These are phyloP conservation scores for Pseudogymnoascus sp. DNA, from an alignment of 2,329 filamentous ascomycete genomes.

Conservation along the genomic window DNA sequence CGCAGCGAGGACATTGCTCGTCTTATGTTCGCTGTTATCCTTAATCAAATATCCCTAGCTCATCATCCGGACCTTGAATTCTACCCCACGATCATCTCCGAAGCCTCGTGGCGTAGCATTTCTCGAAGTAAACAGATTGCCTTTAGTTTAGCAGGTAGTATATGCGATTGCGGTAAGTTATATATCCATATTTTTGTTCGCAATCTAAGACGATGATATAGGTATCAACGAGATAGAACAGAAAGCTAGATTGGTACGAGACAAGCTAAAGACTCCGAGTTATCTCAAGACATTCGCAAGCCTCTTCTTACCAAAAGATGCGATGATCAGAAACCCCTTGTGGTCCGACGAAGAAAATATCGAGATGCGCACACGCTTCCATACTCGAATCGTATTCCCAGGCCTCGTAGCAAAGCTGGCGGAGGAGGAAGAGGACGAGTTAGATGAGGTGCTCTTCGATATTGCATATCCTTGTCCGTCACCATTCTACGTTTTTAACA, in stretches of 20 bases:
- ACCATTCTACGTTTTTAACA: background rate
- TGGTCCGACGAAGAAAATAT: conserved; percentile 12
- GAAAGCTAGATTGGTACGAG: conserved; percentile 11
- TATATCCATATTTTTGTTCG: background rate
- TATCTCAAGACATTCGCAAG: background rate
- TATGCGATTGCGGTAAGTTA: conserved; percentile 18
- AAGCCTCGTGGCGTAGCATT: conserved; percentile 11
- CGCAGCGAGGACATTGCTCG: background rate
- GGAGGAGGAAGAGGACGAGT: conserved; percentile 4
- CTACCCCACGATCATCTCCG: conserved; percentile 9
- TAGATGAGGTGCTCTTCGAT: conserved; percentile 14
- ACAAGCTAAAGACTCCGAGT: background rate
- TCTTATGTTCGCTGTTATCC: background rate
- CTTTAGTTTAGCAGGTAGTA: conserved; percentile 13
- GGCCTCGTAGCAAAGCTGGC: conserved; percentile 10
- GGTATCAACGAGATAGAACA: conserved; percentile 14
- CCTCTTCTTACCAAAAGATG: conserved; percentile 4
- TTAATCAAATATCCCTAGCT: background rate
- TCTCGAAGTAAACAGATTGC: conserved; percentile 9
- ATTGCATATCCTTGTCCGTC: conserved; percentile 14
- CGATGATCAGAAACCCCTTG: conserved; percentile 7
- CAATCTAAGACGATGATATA: conserved; percentile 10
- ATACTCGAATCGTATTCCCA: conserved; percentile 3
- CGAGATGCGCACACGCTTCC: conserved; percentile 12
- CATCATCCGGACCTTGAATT: conserved; percentile 9